Evolutionary conservation across 179 eudicot genomes (phyloP), one percentile per base, ranked within the genome.

Genomic region (Silene vulgaris): DNA sequence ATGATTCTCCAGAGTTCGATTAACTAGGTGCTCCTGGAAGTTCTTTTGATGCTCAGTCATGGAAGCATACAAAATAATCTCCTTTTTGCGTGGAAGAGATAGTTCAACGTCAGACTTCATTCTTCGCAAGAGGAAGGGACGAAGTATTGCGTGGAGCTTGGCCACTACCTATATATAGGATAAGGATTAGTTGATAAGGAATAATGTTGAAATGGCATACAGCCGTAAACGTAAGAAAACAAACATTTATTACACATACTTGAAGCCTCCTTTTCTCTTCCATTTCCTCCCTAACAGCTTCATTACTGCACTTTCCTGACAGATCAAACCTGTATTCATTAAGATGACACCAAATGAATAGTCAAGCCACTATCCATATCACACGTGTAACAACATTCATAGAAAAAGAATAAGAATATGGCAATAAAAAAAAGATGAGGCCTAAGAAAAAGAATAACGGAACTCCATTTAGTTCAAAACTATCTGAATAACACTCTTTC

Each of bases 121-220:
- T 86, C 99, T 89, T 64, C 99, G 87, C 23, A 96, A 93, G 45
- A 96, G 90, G 80, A 96, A 96, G 8, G 99, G 99, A 19, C 97
- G 96, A 82, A 96, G 76, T 75, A 96, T 96, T 28, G 87, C 86
- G 85, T 93, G 99, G 69, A 96, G 96, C 82, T 96, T 96, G 74
- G 89, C 86, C 72, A 96, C 96, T 79, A 96, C 91, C 97, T 93
- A 85, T 69, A 69, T 3, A 65, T 48, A 80, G 16, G 37, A 75
- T 17, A 74, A 35, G 60, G 8, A 1, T 48, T 8, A 40, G 23
- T 45, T 19, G 45, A 62, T 13, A 60, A 21, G 20, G 11, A 64
- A 12, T n/a, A 8, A 48, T 8, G 29, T 20, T 23, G 69, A 28
- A 65, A 65, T 30, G 69, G 45, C 9, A 3, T 37, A 5, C 8